Base-by-base conservation (phyloP, 2,329 filamentous ascomycete species). In the Aspergillus ustus region DNA sequence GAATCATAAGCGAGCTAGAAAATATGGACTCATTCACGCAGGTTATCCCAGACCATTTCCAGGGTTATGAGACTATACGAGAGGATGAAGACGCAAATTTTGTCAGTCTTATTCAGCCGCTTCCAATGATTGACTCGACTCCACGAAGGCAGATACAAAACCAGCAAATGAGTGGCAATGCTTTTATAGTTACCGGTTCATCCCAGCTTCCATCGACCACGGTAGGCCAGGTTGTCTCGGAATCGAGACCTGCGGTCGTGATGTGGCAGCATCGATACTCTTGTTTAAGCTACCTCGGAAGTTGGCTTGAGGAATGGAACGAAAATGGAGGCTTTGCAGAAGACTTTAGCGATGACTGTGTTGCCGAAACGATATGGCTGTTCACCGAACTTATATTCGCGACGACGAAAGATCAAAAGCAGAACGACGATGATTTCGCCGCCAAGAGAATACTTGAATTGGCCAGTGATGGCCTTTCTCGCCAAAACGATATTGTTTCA, bases 31-130 rank as follows among this genome's bases (percentile, higher is more conserved):
- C 86, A 7, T 86, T 97, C 58, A 97, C 94, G 29, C 89, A 96
- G 67, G 82, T 85, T 13, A 83, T 97, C n/a, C 89, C 91, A 0
- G 78, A 84, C 0, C 78, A 85, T 34, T 97, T 96, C 73, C 84
- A 85, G 46, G 86, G 85, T 40, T 97, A 96, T 69, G 86, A 89
- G 63, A 87, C 93, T 13, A 88, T 90, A 44, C 88, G 91, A 57
- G 93, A 97, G 76, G 92, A 97, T 66, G 91, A 95, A 62, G 93
- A 95, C 67, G 87, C 87, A 28, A 95, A 96, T 69, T 87, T 87
- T 19, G 91, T 97, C 63, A 83, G 86, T 63, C 84, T 97, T 71
- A 66, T 77, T 49, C 75, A 79, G 17, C 75, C 82, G 17, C 88
- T 92, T 65, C 81, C 83, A 52, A 78, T 81, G 73, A 72, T 80